Conservation (phyloP, 2,329 filamentous ascomycete genomes). For the Colletotrichum noveboracense region DNA sequence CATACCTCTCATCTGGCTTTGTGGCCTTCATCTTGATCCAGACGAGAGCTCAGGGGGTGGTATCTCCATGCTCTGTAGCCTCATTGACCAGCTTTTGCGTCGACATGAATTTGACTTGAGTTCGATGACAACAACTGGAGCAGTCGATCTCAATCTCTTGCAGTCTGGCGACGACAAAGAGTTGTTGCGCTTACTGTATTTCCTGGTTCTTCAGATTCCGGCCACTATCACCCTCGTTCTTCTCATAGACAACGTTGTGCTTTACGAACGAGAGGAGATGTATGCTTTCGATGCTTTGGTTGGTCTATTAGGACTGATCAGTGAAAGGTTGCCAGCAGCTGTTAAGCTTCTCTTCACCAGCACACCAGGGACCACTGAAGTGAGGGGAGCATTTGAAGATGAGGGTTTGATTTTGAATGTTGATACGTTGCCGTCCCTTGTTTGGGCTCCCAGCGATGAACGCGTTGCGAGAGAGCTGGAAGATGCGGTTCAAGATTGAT, state of each 20-base stretch:
- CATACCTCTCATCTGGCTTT: not conserved
- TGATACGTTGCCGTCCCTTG: not conserved
- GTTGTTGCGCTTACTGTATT: not conserved
- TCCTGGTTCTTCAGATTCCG: not conserved
- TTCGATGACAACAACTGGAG: not conserved
- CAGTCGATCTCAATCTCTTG: not conserved
- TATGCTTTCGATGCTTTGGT: not conserved
- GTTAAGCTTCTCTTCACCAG: not conserved
- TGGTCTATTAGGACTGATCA: not conserved
- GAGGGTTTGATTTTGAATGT: not conserved
- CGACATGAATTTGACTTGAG: not conserved
- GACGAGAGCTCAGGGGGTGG: not conserved
- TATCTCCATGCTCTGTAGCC: not conserved
- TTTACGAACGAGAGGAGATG: not conserved
- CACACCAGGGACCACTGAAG: not conserved
- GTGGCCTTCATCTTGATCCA: not conserved
- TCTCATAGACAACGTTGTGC: not conserved
- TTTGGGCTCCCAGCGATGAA: not conserved
- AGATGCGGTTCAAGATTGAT: not conserved
- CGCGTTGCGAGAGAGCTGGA: not conserved
- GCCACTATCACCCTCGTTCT: not conserved
- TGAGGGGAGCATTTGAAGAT: not conserved
- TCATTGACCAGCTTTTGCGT: not conserved
- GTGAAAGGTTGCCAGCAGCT: not conserved
- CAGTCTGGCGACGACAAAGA: not conserved